Evolutionary conservation across 2,329 filamentous ascomycete genomes (phyloP).

Genomic region (Hypoxylon sp.): DNA sequence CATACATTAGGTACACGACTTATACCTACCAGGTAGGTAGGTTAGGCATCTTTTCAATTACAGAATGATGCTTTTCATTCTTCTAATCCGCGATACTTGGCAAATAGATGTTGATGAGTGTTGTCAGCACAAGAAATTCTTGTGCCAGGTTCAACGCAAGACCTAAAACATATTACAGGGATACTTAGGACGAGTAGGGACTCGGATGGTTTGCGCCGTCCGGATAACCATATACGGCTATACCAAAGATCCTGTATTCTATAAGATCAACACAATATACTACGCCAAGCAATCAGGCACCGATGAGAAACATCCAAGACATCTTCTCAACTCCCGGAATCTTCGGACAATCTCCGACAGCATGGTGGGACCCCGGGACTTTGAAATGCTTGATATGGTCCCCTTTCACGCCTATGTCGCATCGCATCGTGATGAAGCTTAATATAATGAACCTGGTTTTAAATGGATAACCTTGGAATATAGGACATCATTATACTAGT

Average conservation of each 20-base stretch:
- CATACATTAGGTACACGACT: background rate
- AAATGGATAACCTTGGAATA: no score
- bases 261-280: slow-evolving; percentile 33
- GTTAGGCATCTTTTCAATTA: background rate
- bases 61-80: background rate
- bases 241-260: slow-evolving; percentile 23
- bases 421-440: slow-evolving; percentile 1
- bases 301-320: slow-evolving; percentile 37
- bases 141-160: slow-evolving; percentile 20
- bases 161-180: slow-evolving; percentile 21
- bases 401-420: slow-evolving; percentile 7
- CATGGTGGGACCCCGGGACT: slow-evolving; percentile 13
- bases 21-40: no score
- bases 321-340: slow-evolving; percentile 25
- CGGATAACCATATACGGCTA: slow-evolving; percentile 30
- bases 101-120: slow-evolving; percentile 14
- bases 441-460: slow-evolving; percentile 1
- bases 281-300: slow-evolving; percentile 32
- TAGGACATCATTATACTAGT: background rate
- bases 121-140: slow-evolving; percentile 15
- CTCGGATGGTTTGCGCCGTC: slow-evolving; percentile 24
- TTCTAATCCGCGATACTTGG: slow-evolving; percentile 19
- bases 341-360: slow-evolving; percentile 24
- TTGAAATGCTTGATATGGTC: slow-evolving; percentile 10
- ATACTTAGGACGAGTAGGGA: slow-evolving; percentile 22